Evolutionary conservation across 768 basidiomycete genomes (phyloP).

Genomic region (Kwoniella bestiolae): DNA sequence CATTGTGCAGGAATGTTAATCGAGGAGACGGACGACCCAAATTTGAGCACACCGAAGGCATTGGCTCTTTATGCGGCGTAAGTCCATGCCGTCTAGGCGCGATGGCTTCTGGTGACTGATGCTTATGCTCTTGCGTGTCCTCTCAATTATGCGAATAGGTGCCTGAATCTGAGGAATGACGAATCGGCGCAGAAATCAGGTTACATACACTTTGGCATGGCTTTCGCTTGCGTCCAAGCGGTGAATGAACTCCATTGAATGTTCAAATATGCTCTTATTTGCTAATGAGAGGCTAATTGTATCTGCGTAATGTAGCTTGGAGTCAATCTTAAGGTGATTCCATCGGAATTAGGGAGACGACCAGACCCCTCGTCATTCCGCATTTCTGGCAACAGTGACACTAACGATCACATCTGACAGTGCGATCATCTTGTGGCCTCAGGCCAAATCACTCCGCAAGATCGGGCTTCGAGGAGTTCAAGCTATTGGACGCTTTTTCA

Average conservation of each 20-base stretch:
- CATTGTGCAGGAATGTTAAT: constrained; percentile 9
- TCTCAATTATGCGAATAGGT: not conserved
- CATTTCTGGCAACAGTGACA: not conserved
- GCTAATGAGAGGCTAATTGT: not conserved
- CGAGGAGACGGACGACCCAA: constrained; percentile 7
- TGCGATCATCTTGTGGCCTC: constrained; percentile 7
- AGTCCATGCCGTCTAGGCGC: not conserved
- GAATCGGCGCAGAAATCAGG: constrained; percentile 10
- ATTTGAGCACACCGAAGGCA: constrained; percentile 11
- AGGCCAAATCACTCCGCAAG: constrained; percentile 6
- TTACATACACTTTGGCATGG: constrained; percentile 20
- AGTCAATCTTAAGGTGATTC: constrained; percentile 2
- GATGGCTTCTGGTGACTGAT: no score
- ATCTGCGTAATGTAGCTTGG: constrained; percentile 1
- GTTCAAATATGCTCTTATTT: not conserved
- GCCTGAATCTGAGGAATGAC: constrained; percentile 13
- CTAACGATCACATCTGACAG: not conserved
- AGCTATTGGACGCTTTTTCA: constrained; percentile 12
- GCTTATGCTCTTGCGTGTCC: no score
- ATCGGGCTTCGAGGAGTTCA: not conserved
- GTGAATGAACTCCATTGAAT: not conserved
- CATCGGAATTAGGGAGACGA: not conserved
- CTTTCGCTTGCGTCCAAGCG: constrained; percentile 10
- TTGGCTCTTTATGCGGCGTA: constrained; percentile 9
- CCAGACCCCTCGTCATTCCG: not conserved